Evolutionary conservation across 257 asterid genomes (phyloP), one percentile per base, ranked within the genome.

Genomic region (Solanum stenotomum): DNA sequence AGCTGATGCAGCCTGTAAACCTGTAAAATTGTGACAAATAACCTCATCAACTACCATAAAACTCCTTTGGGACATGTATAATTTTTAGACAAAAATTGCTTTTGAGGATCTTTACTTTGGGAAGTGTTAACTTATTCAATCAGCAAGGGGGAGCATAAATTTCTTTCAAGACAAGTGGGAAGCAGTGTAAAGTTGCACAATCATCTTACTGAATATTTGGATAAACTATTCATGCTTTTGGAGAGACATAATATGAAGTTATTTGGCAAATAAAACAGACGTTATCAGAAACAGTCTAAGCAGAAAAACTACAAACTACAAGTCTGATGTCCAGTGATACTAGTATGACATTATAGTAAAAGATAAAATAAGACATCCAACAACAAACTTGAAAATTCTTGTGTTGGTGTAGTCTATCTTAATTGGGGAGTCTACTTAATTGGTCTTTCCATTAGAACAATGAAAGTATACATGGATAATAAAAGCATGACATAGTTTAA

Each of bases 1-100:
- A 97, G 95, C 92, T 97, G 98, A 94, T 97, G 99, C 87, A 97
- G 87, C 93, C 99, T 92, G 83, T 97, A 97, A 74, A 97, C 96
- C 98, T 95, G 90, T 85, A 87, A 76, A 82, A 31, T 14, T 61
- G 86, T 22, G 29, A 15, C 81, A 85, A 85, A 65, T 14, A 10
- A 44, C 65, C 27, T 85, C 88, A 85, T 70, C 59, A 85, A 29
- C 59, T 40, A 77, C 37, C 84, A 78, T 15, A 78, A 40, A 42
- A 78, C 12, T 78, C 31, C 63, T 33, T 40, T 8, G 49, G n/a
- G 14, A 65, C 34, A 5, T 65, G 33, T 25, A 11, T n/a, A 49
- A 15, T 65, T n/a, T n/a, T n/a, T n/a, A 11, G 14, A 25, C 15
- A 27, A 68, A 67, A 67, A 25, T 68, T 68, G 20, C 22, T 12